Percentiles rank a stretch among this genome's conserved stretches.
Conservation (phyloP, 2,329 filamentous ascomycete genomes). For the Trichoderma sp. region DNA sequence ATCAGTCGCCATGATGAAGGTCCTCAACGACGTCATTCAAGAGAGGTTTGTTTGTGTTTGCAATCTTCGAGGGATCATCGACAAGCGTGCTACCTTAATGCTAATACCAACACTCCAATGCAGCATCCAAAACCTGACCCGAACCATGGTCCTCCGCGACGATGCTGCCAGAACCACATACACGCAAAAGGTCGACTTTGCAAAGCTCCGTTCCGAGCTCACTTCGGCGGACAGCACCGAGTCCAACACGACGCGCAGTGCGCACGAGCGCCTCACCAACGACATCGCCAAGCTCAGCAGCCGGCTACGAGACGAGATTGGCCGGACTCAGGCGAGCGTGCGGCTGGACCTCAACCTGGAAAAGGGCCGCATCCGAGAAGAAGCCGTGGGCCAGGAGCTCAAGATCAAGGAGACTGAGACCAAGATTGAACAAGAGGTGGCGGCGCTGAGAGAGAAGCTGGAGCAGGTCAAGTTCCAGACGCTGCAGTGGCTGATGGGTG, state of each 20-base stretch:
- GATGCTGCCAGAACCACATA: constrained; percentile 80
- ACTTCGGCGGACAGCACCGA: constrained; percentile 90
- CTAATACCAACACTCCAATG: too few relatives aligned
- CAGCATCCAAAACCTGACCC: constrained; percentile 92
- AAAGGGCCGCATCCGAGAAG: constrained; percentile 93
- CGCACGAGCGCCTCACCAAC: constrained; percentile 89
- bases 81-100: neutral
- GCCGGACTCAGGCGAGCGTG: constrained; percentile 88
- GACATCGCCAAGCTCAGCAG: constrained; percentile 93
- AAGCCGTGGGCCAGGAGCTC: constrained; percentile 93
- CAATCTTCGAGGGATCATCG: neutral
- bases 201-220: constrained; percentile 91
- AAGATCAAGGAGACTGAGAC: constrained; percentile 99
- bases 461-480: constrained; percentile 98
- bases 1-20: constrained; percentile 96
- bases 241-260: constrained; percentile 79
- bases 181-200: constrained; percentile 94
- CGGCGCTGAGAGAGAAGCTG: constrained; percentile 82
- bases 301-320: constrained; percentile 87
- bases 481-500: constrained; percentile 95
- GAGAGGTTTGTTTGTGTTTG: constrained; percentile 65
- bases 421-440: constrained; percentile 96
- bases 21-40: constrained; percentile 93
- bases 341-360: constrained; percentile 91
- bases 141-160: constrained; percentile 96